Conservation (phyloP, 169 alveolate genomes). For the Cryptosporidium ryanae region DNA sequence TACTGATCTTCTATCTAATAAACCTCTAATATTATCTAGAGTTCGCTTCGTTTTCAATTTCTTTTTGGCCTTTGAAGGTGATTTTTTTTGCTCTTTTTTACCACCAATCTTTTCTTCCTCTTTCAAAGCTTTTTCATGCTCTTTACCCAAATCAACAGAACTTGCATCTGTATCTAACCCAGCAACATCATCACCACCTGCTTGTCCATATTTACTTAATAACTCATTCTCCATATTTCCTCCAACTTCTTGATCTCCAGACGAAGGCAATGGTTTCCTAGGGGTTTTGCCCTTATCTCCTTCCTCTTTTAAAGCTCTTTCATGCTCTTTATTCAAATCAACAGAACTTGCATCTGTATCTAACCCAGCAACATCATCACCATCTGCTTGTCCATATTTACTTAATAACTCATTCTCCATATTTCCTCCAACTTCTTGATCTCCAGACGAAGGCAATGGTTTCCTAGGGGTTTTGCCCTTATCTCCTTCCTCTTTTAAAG, state of each 20-base stretch:
- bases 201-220: slow-evolving; percentile 18
- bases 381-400: not conserved
- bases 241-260: not conserved
- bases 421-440: not conserved
- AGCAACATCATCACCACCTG: slow-evolving; percentile 15
- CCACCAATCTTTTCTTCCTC: slow-evolving; percentile 2
- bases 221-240: slow-evolving; percentile 10
- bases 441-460: no score
- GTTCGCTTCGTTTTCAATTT: no score
- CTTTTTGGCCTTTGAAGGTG: no score
- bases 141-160: slow-evolving; percentile 25
- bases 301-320: not conserved
- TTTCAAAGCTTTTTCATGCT: not conserved
- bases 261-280: no score
- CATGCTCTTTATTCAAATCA: not conserved
- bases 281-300: not conserved
- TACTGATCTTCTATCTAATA: no score
- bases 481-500: not conserved
- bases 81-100: no score
- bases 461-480: not conserved
- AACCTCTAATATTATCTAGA: no score
- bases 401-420: not conserved
- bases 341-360: not conserved
- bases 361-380: not conserved
- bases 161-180: slow-evolving; percentile 18